Base-by-base conservation (phyloP, 306 rosid species). In the Lotus japonicus region DNA sequence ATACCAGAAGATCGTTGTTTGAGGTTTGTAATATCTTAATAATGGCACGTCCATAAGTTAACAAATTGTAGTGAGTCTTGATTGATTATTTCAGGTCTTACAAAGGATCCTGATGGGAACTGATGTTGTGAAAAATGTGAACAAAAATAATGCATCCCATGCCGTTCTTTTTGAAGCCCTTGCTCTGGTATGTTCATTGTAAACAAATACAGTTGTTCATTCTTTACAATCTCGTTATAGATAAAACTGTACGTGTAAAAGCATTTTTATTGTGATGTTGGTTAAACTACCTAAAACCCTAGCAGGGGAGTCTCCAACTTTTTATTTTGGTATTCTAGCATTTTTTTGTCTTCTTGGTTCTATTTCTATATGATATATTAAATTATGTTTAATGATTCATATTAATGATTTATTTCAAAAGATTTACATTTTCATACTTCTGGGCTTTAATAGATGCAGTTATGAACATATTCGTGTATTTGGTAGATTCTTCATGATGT, bases 161-260 rank as follows among this genome's bases (percentile, higher is more conserved):
- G 99, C 99, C 63, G 99, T 95, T 85, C 97, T 95, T 67, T 95
- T 95, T 79, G 99, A 95, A 88, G 99, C 99, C 64, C 95, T 95
- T 62, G 99, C 99, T 75, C 88, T 95, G 82, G 99, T 95, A 87
- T 82, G 95, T 75, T 66, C 5, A 49, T 48, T 44, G 64, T 12
- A 62, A 48, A 28, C 6, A 49, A 48, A 71, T 18, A 33, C 76
- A 41, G 7, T 51, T 56, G 11, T 49, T 68, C 42, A 9, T 31
- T 50, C 70, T 48, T 67, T 23, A 31, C 16, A 19, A 15, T 60
- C 59, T 52, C 38, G 13, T 43, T 45, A 28, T 59, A 60, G 60
- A 44, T 66, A 46, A n/a, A 42, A 16, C 18, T 33, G 15, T n/a
- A n/a, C n/a, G n/a, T 23, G 18, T 57, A 31, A 51, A 71, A 43